These are phyloP conservation scores for Trametes versicolor DNA, from an alignment of 1,284 basidiomycete species.

Conservation along the genomic window DNA sequence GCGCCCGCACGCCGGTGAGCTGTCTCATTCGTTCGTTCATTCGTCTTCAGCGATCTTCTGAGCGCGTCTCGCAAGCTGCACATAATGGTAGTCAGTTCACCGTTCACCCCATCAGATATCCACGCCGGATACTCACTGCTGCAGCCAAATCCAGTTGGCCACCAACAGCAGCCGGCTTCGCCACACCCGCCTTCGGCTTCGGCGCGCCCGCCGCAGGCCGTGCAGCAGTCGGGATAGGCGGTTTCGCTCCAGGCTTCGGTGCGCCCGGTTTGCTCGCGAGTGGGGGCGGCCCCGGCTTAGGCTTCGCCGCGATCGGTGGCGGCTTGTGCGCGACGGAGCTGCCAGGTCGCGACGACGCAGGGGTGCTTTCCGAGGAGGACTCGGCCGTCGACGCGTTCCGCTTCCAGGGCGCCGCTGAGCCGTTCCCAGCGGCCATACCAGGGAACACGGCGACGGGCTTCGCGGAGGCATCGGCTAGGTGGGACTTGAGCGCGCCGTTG, in stretches of 20 bases:
- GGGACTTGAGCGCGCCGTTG: slow-evolving; percentile 49
- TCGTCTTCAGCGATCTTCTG: slow-evolving; percentile 64
- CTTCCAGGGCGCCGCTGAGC: slow-evolving; percentile 80
- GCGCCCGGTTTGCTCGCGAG: slow-evolving; percentile 50
- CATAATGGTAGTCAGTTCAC: slow-evolving; percentile 28
- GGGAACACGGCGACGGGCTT: slow-evolving; percentile 81
- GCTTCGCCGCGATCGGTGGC: slow-evolving; percentile 62
- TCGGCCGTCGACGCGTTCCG: slow-evolving; percentile 53
- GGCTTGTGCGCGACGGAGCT: slow-evolving; percentile 60
- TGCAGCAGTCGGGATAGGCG: slow-evolving; percentile 64
- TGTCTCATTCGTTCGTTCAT: slow-evolving; percentile 16
- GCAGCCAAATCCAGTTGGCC: slow-evolving; percentile 88
- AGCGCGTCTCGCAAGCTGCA: slow-evolving; percentile 75
- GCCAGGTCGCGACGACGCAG: slow-evolving; percentile 63
- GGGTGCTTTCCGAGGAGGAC: slow-evolving; percentile 54
- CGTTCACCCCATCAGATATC: slow-evolving; percentile 6
- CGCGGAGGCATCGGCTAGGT: slow-evolving; percentile 64
- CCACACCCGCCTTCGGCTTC: slow-evolving; percentile 41
- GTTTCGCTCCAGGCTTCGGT: slow-evolving; percentile 57
- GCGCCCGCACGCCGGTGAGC: background rate
- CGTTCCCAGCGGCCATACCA: slow-evolving; percentile 71
- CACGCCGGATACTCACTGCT: slow-evolving; percentile 58
- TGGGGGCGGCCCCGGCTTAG: slow-evolving; percentile 52
- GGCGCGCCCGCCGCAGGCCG: slow-evolving; percentile 51
- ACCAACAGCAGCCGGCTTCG: slow-evolving; percentile 51